Percentiles rank a stretch among this genome's conserved stretches.
Conservation (phyloP, 768 basidiomycete genomes). For the Russula lepida region DNA sequence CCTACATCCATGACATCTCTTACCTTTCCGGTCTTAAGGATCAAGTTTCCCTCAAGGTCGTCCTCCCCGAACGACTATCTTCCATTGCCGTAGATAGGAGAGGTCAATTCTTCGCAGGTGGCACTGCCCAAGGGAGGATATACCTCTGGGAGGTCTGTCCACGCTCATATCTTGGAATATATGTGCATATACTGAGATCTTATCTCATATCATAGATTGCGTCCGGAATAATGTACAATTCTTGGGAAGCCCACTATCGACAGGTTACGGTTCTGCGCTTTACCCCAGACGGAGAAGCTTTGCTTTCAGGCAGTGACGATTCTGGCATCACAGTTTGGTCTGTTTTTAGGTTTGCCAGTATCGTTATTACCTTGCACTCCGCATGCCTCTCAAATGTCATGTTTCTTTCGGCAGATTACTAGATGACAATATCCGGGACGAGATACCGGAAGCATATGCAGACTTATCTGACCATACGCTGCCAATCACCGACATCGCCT, state of each 20-base stretch:
- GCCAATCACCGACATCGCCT: conserved; percentile 71
- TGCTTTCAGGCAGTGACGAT: conserved; percentile 87
- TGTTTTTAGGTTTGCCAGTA: conserved; percentile 59
- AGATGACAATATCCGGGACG: conserved; percentile 65
- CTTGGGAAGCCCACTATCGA: conserved; percentile 96
- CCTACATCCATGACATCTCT: background rate
- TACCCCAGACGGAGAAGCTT: conserved; percentile 67
- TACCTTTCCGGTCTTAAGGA: conserved; percentile 46
- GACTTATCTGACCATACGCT: conserved; percentile 88
- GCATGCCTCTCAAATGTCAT: background rate
- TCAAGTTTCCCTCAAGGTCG: conserved; percentile 77
- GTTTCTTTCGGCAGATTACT: conserved; percentile 45
- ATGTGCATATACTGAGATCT: background rate
- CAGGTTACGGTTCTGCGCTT: conserved; percentile 77
- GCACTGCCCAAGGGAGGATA: conserved; percentile 79
- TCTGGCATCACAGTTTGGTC: conserved; percentile 87
- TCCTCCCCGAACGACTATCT: conserved; percentile 83
- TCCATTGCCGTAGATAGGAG: conserved; percentile 67
- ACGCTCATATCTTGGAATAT: background rate
- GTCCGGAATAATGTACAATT: conserved; percentile 87
- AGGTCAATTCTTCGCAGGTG: conserved; percentile 79
- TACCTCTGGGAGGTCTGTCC: conserved; percentile 90
- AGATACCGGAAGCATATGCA: conserved; percentile 68
- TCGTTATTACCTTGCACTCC: conserved; percentile 9
- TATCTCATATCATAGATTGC: conserved; percentile 47